phyloP scores from a whole-genome alignment of 768 basidiomycete genomes.

The Pholiota conissans region DNA sequence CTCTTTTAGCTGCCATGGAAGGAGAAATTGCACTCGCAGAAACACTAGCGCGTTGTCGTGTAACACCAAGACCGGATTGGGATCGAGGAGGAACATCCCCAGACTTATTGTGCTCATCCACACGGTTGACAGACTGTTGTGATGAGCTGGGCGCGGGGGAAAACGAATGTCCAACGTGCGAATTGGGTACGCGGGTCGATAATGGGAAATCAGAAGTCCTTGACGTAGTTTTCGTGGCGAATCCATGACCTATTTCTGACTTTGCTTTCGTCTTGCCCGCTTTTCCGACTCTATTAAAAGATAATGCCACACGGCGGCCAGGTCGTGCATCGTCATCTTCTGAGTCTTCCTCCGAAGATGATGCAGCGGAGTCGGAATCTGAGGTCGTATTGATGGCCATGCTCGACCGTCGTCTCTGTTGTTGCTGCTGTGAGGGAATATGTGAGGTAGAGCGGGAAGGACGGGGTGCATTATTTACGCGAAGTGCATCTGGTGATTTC shows the following conservation, averaged over 20 bases:
- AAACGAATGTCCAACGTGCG: conserved; percentile 30
- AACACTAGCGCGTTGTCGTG: conserved; percentile 47
- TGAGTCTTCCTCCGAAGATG: conserved; percentile 24
- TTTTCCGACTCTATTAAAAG: conserved; percentile 15
- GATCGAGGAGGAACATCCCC: conserved; percentile 25
- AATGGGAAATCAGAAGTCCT: conserved; percentile 17
- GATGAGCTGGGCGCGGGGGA: conserved; percentile 12
- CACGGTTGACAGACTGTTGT: conserved; percentile 6
- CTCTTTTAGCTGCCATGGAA: conserved; percentile 49
- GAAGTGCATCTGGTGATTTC: conserved; percentile 19
- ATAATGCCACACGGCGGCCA: conserved; percentile 8
- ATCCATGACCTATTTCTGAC: conserved; percentile 43
- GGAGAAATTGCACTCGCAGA: conserved; percentile 62
- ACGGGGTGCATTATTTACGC: conserved; percentile 23
- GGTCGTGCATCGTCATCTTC: conserved; percentile 22
- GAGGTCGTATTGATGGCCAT: conserved; percentile 25
- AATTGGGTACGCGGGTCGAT: conserved; percentile 23
- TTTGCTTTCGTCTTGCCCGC: conserved; percentile 29
- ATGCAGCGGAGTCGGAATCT: conserved; percentile 29
- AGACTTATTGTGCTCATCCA: conserved; percentile 6
- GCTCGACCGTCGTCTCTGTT: conserved; percentile 22
- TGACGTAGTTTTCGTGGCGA: conserved; percentile 12
- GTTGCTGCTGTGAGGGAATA: conserved; percentile 10
- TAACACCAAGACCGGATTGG: conserved; percentile 34
- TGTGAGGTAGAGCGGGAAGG: conserved; percentile 22